Percentiles rank a stretch among this genome's conserved stretches.
Conservation (phyloP, 1,139 yeast genomes). For the Scheffersomyces titani region DNA sequence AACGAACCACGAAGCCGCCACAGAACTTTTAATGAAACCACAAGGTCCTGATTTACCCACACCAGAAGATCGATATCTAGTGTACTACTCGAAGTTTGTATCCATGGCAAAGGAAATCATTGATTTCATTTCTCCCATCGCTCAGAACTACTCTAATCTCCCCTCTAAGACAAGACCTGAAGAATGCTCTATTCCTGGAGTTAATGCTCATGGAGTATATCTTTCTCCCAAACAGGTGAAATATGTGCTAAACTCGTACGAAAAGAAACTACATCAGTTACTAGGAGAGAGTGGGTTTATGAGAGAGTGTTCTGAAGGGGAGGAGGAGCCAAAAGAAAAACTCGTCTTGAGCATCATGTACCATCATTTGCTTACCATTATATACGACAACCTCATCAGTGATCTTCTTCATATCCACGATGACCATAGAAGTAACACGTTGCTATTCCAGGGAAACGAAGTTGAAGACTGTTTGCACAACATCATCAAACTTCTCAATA, state of each 20-base stretch:
- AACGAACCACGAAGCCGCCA: constrained; percentile 41
- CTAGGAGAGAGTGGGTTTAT: constrained; percentile 32
- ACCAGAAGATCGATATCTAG: constrained; percentile 35
- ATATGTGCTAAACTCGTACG: constrained; percentile 20
- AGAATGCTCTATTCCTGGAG: not conserved
- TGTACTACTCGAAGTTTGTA: constrained; percentile 40
- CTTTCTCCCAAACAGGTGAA: constrained; percentile 1
- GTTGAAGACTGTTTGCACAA: constrained; percentile 30
- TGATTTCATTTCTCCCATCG: constrained; percentile 22
- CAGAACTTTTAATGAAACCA: constrained; percentile 24
- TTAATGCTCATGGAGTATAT: not conserved
- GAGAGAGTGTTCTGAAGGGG: constrained; percentile 5
- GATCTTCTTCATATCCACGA: constrained; percentile 17
- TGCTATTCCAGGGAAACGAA: constrained; percentile 1
- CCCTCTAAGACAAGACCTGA: not conserved
- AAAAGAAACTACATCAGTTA: constrained; percentile 19
- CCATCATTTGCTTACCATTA: constrained; percentile 48
- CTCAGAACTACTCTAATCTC: not conserved
- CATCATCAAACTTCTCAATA: constrained; percentile 38
- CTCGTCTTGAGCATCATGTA: constrained; percentile 39
- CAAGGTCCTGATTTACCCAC: constrained; percentile 28
- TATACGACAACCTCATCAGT: constrained; percentile 49
- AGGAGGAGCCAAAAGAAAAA: constrained; percentile 27
- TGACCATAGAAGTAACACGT: not conserved
- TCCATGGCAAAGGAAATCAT: constrained; percentile 48